Evolutionary conservation across 768 basidiomycete species (phyloP), one percentile per base, ranked within the genome.

Genomic region (Mycena galericulata): DNA sequence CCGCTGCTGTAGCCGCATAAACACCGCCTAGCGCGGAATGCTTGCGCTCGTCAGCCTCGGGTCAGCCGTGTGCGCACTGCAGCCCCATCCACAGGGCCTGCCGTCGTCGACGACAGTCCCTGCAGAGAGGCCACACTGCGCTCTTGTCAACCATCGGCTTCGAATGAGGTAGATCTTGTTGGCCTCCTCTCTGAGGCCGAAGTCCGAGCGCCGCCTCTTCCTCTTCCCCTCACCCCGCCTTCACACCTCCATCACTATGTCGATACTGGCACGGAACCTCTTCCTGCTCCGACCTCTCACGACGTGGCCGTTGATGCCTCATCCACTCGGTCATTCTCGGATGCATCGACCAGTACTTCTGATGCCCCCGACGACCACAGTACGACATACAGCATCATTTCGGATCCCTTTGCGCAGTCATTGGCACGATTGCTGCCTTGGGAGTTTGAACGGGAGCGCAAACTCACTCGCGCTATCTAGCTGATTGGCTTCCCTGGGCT

Each of bases 91-190:
- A 50, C 59, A 61, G 45, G n/a, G 9, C 10, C 59, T 61, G 45
- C 34, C 55, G 36, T 57, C 27, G 36, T 5, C 55, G 55, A 57
- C 55, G 17, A 18, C 55, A 57, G 14, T 40, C 36, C 26, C 55
- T 57, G 55, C 55, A 57, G 55, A 57, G 55, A 10, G 36, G 38
- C 55, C 55, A 57, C 55, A 38, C 12, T 41, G 10, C 55, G 22
- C 46, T 22, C 38, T 8, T 36, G 36, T 38, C 38, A 36, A 6
- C 55, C 55, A 27, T 4, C 36, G n/a, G 4, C 55, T 27, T 17
- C 22, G 26, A 5, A 8, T 18, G 40, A 34, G 14, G 22, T 43
- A 9, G 15, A 57, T 26, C 55, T 57, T n/a, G 41, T 57, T 22
- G 38, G 55, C 38, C 36, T 43, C 36, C 55, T 57, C 36, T 40